Evolutionary conservation across 305 asterid genomes (phyloP).

Genomic region (Ilex paraguariensis): DNA sequence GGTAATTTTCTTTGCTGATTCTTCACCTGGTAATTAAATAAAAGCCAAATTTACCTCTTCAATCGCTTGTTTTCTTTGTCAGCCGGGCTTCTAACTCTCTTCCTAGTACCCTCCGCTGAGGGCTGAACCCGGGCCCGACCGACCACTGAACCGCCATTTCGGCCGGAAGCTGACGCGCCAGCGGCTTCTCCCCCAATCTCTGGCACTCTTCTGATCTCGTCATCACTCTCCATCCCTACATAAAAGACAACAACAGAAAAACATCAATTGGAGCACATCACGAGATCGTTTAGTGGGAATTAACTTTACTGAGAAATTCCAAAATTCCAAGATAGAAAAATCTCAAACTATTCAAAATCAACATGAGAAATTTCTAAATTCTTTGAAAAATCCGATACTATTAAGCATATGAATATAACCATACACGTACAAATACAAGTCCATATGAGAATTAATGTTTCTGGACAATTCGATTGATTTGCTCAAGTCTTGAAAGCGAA

Average conservation of each 20-base stretch:
- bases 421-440: no score
- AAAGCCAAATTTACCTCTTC: constrained; percentile 42
- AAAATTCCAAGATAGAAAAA: constrained; percentile 6
- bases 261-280: no score
- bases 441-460: no score
- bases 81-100: constrained; percentile 86
- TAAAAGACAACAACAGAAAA: background rate
- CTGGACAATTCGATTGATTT: no score
- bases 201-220: constrained; percentile 94
- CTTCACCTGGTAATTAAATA: no score
- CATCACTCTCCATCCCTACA: constrained; percentile 95
- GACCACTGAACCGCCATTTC: constrained; percentile 35
- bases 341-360: constrained; percentile 6
- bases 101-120: constrained; percentile 50
- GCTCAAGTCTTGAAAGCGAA: background rate
- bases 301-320: constrained; percentile 8
- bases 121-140: constrained; percentile 47
- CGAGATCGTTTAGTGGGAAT: no score
- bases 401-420: no score
- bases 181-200: constrained; percentile 74
- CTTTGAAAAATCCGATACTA: constrained; percentile 2
- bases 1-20: no score
- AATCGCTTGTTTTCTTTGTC: constrained; percentile 93
- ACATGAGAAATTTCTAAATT: constrained; percentile 5
- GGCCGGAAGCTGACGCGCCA: constrained; percentile 49